Base-by-base conservation (phyloP, 352 stramenopile genomes). In the Globisporangium canariense region DNA sequence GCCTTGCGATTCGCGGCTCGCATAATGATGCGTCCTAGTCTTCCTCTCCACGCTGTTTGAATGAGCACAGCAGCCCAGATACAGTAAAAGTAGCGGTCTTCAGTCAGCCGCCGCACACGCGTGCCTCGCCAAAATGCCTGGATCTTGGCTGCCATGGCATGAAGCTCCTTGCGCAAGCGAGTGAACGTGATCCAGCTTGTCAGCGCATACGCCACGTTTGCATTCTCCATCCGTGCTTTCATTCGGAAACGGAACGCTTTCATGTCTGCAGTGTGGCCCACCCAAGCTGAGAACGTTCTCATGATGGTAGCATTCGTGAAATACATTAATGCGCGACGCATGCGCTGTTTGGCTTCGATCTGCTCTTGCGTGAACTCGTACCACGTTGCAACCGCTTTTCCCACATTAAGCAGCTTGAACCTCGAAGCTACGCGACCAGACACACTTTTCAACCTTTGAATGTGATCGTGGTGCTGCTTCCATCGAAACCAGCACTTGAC, bases 51-150 rank as follows among this genome's bases (percentile, higher is more conserved):
- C 5, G 77, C 76, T 5, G 73, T 91, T 47, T 94, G 83, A 34
- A 92, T 81, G n/a, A 88, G 58, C 16, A 92, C 74, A 0, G 74
- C 65, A 0, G 86, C 86, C 86, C 86, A 94, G 1, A 90, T 57
- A 20, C 68, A 62, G 20, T 74, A 74, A 9, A 81, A 88, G 70
- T 77, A 91, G 22, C 78, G 59, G 52, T 94, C 78, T 70, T 94
- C 86, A 5, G 77, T 60, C 2, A 64, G 41, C 0, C 83, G 77
- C 1, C 86, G 77, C 28, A 68, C 62, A 1, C 64, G 11, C 7
- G 78, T 58, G 2, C 86, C 83, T 10, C 86, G 81, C 83, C 83
- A 94, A 41, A 86, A 89, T 1, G 83, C 77, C 55, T 93, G 81
- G 8, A 93, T 36, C 13, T 22, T 59, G 2, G 72, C 84, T 0